Evolutionary conservation across 306 rosid species (phyloP).

Genomic region (Prosopis cineraria): DNA sequence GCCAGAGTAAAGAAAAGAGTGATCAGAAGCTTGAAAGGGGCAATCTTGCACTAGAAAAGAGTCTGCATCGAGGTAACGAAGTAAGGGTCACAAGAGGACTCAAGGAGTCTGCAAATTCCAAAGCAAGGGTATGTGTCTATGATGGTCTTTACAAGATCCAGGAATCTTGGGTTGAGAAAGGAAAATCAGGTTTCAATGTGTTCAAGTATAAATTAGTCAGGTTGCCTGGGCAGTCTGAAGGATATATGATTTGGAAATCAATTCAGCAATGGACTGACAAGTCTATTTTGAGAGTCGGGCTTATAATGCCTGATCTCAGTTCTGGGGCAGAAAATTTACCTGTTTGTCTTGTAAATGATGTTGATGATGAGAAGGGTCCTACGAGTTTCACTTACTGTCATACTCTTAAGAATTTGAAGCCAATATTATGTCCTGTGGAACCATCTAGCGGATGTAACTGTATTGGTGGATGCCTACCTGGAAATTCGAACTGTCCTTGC

Average conservation of each 20-base stretch:
- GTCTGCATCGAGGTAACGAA: constrained; percentile 71
- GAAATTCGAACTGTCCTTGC: constrained; percentile 61
- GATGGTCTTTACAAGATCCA: constrained; percentile 88
- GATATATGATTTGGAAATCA: constrained; percentile 66
- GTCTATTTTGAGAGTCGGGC: constrained; percentile 57
- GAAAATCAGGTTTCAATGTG: constrained; percentile 71
- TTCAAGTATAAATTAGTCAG: constrained; percentile 73
- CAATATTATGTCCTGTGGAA: constrained; percentile 42
- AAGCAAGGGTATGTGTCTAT: constrained; percentile 81
- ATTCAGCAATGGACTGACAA: constrained; percentile 72
- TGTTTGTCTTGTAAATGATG: constrained; percentile 88
- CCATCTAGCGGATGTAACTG: constrained; percentile 70
- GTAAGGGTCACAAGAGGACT: constrained; percentile 85
- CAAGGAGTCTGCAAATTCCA: constrained; percentile 52
- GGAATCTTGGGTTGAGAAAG: constrained; percentile 83
- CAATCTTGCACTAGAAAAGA: constrained; percentile 86
- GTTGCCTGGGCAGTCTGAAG: constrained; percentile 68
- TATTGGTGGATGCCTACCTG: constrained; percentile 72
- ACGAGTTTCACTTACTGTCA: constrained; percentile 68
- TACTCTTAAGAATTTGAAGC: constrained; percentile 58
- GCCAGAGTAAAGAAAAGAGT: constrained; percentile 48
- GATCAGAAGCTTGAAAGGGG: constrained; percentile 99
- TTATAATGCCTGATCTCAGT: constrained; percentile 82
- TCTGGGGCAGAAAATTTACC: constrained; percentile 84
- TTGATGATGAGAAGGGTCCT: constrained; percentile 90